Base-by-base conservation (phyloP, 2,329 filamentous ascomycete species). In the Harringtonia lauricola region DNA sequence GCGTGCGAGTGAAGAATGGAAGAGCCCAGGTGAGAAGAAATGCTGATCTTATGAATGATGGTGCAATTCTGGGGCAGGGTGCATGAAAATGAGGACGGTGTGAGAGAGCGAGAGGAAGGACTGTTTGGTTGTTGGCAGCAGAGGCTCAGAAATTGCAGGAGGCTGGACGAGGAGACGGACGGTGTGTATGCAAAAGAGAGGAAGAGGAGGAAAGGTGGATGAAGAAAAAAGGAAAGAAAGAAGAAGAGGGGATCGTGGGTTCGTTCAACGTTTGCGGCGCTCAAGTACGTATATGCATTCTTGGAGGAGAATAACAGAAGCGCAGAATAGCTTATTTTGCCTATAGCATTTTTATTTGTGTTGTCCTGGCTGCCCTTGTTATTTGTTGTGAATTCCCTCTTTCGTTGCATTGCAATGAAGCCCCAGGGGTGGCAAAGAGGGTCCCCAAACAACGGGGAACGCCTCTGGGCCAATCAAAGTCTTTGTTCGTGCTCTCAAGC, bases 381-480 rank as follows among this genome's bases (percentile, higher is more conserved):
- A 37, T 39, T 33, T 39, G 29, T 39, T 44, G 30, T 44, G n/a
- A 21, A 36, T 26, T 35, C 28, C 19, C 18, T 28, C 21, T 21
- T 26, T 30, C 42, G 36, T 39, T 26, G 36, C 34, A 37, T 38
- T 24, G 41, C 26, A 29, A 22, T 17, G 31, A 36, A 29, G 29
- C 14, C 26, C 33, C 31, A 42, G 40, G 40, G 40, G 41, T 41
- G 39, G 31, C 31, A 26, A 29, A 38, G 24, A 29, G 3, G 26
- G 21, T 18, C 34, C n/a, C 22, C 26, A 43, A 14, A 29, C 26
- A 8, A 8, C 29, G 9, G 15, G 21, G 30, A 19, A 26, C 24
- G 24, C 22, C 5, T 9, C 15, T 8, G 9, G 26, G 47, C 51
- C 51, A 52, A 52, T 52, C 36, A 46, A 14, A 29, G 18, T 2